Evolutionary conservation across 176 grass and related monocot species (phyloP).

Genomic region (Typha latifolia): DNA sequence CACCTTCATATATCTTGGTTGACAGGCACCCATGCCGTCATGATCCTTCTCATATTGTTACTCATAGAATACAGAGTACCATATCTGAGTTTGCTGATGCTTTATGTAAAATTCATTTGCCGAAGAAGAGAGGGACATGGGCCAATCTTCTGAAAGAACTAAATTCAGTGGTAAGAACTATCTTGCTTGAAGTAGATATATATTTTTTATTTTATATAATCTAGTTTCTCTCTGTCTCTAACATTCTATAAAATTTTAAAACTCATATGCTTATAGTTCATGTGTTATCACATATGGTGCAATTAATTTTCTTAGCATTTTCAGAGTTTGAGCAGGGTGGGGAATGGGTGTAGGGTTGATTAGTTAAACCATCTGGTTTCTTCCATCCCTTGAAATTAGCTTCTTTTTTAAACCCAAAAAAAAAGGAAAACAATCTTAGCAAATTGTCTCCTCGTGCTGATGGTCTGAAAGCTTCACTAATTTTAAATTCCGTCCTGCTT

Average conservation of each 20-base stretch:
- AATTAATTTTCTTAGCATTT: no score
- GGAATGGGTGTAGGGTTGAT: no score
- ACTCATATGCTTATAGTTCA: not conserved
- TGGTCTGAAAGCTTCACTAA: no score
- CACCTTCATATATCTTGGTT: constrained; percentile 79
- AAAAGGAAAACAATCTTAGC: no score
- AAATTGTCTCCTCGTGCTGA: no score
- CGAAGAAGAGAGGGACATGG: constrained; percentile 50
- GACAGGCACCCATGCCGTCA: constrained; percentile 73
- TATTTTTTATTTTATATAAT: not conserved
- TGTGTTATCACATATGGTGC: not conserved
- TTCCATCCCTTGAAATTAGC: no score
- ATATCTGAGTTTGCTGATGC: constrained; percentile 58
- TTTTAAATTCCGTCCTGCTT: no score
- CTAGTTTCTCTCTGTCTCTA: not conserved
- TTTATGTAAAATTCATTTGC: constrained; percentile 33
- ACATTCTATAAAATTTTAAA: not conserved
- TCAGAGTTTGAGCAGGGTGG: no score
- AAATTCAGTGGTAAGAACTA: constrained; percentile 57
- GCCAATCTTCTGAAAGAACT: constrained; percentile 46
- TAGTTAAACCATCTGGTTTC: no score
- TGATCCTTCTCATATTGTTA: constrained; percentile 93
- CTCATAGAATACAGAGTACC: constrained; percentile 68
- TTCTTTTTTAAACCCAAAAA: no score
- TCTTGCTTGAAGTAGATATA: not conserved